phyloP scores from a whole-genome alignment of 257 asterid species.

The Leptodermis oblonga region DNA sequence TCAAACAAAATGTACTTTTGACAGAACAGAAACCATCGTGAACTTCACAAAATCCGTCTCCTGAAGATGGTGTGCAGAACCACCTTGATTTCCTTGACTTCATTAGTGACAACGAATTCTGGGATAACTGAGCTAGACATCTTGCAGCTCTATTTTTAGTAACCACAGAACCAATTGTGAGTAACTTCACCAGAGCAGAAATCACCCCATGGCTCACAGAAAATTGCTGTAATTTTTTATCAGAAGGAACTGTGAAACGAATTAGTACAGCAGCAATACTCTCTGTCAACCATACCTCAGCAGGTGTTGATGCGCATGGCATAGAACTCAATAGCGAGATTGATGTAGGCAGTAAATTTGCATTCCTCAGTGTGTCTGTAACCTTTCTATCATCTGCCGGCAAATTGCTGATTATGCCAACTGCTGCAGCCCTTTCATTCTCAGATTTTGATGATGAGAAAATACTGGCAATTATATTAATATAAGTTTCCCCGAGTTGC shows the following conservation, averaged over 20 bases:
- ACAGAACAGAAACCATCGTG: constrained; percentile 54
- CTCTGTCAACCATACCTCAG: constrained; percentile 35
- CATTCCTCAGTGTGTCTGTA: constrained; percentile 50
- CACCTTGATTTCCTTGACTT: constrained; percentile 57
- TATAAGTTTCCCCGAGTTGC: constrained; percentile 47
- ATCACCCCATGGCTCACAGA: constrained; percentile 56
- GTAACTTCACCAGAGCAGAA: constrained; percentile 50
- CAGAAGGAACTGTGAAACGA: constrained; percentile 62
- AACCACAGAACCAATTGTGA: constrained; percentile 35
- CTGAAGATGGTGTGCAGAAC: constrained; percentile 53
- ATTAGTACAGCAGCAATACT: constrained; percentile 49
- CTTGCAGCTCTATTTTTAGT: constrained; percentile 57
- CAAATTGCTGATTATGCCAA: constrained; percentile 67
- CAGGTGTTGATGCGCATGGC: constrained; percentile 18
- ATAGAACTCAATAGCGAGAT: constrained; percentile 30
- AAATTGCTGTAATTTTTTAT: constrained; percentile 55
- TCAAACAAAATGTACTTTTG: constrained; percentile 58
- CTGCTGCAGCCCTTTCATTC: constrained; percentile 57
- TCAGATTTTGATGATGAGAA: constrained; percentile 36
- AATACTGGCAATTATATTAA: constrained; percentile 33
- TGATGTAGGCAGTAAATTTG: constrained; percentile 43
- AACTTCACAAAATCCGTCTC: constrained; percentile 44
- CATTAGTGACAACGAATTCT: constrained; percentile 37
- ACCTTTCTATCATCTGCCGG: constrained; percentile 50
- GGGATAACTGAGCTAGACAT: constrained; percentile 68